phyloP scores from a whole-genome alignment of 192 early-diverging fungal species.

The Dissophora globulifera region DNA sequence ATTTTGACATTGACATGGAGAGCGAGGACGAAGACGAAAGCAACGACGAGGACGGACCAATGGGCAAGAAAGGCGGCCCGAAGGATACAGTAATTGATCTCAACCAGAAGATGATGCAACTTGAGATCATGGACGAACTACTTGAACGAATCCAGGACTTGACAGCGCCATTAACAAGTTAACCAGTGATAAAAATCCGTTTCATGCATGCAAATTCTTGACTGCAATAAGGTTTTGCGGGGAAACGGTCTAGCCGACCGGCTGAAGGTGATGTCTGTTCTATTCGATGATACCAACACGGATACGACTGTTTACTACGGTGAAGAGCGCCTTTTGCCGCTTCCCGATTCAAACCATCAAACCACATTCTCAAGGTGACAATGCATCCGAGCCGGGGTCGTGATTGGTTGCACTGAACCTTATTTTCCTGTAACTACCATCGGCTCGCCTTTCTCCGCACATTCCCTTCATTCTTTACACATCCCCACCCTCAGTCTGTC shows the following conservation, averaged over 20 bases:
- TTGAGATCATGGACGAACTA: slow-evolving; percentile 42
- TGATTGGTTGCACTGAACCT: background rate
- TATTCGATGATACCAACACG: too few species aligned
- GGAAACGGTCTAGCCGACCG: too few species aligned
- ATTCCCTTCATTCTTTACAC: background rate
- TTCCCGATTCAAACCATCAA: background rate
- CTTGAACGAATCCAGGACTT: slow-evolving; percentile 33
- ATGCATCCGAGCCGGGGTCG: slow-evolving; percentile 9
- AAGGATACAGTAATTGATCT: slow-evolving; percentile 24
- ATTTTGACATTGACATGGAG: slow-evolving; percentile 49
- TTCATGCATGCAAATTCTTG: too few species aligned
- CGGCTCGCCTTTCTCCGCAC: too few species aligned
- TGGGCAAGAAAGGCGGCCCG: background rate
- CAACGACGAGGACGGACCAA: slow-evolving; percentile 1
- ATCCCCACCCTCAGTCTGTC: background rate
- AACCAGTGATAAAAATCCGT: too few species aligned
- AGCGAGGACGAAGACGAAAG: slow-evolving; percentile 12
- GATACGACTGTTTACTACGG: too few species aligned
- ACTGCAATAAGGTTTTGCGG: too few species aligned
- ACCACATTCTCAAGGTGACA: background rate
- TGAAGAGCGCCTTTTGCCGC: too few species aligned
- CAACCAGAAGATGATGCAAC: slow-evolving; percentile 40
- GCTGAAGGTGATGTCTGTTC: too few species aligned
- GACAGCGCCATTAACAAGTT: background rate
- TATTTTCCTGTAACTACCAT: slow-evolving; percentile 1